Conservation (phyloP, 495 filamentous ascomycete species). For the Podospora pseudocomata region DNA sequence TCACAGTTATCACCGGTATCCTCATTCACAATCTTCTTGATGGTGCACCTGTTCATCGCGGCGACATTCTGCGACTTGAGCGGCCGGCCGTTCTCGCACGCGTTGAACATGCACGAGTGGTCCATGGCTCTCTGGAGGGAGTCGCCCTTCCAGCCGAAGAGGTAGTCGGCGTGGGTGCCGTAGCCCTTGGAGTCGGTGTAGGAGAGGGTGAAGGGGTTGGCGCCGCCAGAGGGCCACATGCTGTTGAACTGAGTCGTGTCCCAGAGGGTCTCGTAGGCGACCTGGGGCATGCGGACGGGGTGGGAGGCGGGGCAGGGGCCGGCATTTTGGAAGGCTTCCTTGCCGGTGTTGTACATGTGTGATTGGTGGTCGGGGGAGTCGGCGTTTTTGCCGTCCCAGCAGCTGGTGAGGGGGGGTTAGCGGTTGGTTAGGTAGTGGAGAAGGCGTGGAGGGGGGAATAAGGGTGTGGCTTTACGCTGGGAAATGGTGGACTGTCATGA, state of each 20-base stretch:
- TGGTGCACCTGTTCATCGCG: conserved; percentile 43
- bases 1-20: conserved; percentile 45
- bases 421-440: conserved; percentile 1
- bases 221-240: conserved; percentile 45
- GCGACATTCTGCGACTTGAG: conserved; percentile 45
- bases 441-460: conserved; percentile 9
- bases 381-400: conserved; percentile 59
- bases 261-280: conserved; percentile 53
- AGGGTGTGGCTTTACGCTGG: conserved; percentile 36
- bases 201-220: conserved; percentile 45
- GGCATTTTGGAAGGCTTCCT: conserved; percentile 40
- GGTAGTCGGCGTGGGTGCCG: conserved; percentile 47
- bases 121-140: conserved; percentile 46
- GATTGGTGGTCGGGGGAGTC: conserved; percentile 55
- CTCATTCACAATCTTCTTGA: conserved; percentile 43
- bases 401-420: conserved; percentile 25
- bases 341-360: conserved; percentile 49
- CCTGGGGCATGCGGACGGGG: conserved; percentile 46
- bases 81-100: conserved; percentile 39
- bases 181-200: conserved; percentile 36
- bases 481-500: conserved; percentile 53
- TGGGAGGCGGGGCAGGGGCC: conserved; percentile 50
- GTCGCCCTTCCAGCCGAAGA: conserved; percentile 49
- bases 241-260: conserved; percentile 47
- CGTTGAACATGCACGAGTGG: conserved; percentile 46